phyloP scores from a whole-genome alignment of 768 basidiomycete species.

The Mycena olivaceomarginata region DNA sequence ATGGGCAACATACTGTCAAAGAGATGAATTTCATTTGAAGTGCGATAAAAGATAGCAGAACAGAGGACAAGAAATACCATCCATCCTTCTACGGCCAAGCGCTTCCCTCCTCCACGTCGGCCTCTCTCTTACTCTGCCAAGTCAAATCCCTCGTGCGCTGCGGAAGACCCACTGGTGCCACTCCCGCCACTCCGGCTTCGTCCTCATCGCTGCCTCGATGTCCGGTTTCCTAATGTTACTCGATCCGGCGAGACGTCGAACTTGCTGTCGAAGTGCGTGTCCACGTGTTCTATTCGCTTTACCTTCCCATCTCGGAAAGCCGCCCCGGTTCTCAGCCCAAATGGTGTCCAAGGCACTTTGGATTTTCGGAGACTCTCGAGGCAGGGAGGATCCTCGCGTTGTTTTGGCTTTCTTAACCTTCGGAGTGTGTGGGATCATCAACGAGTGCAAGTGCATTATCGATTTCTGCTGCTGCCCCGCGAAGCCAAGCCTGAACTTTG shows the following conservation, averaged over 20 bases:
- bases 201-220: conserved; percentile 18
- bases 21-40: too few species aligned
- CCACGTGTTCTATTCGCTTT: conserved; percentile 22
- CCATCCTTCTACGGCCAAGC: too few species aligned
- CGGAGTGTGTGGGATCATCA: conserved; percentile 20
- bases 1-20: too few species aligned
- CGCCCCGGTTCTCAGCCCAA: conserved; percentile 18
- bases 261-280: not conserved
- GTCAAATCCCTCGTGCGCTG: too few species aligned
- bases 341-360: conserved; percentile 26
- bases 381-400: not conserved
- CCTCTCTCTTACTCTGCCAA: too few species aligned
- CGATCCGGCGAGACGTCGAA: conserved; percentile 8
- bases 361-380: not conserved
- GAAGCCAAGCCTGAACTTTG: conserved; percentile 32
- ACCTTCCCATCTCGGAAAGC: conserved; percentile 31
- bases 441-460: conserved; percentile 15
- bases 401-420: not conserved
- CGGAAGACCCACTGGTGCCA: conserved; percentile 31
- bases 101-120: too few species aligned
- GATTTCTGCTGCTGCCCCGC: conserved; percentile 4
- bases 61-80: too few species aligned
- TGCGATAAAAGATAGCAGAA: too few species aligned
- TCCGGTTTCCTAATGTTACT: not conserved
- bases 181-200: conserved; percentile 20